Percentiles rank a stretch among this genome's conserved stretches.
Conservation (phyloP, 805 yeast genomes). For the Lipomyces japonicus region DNA sequence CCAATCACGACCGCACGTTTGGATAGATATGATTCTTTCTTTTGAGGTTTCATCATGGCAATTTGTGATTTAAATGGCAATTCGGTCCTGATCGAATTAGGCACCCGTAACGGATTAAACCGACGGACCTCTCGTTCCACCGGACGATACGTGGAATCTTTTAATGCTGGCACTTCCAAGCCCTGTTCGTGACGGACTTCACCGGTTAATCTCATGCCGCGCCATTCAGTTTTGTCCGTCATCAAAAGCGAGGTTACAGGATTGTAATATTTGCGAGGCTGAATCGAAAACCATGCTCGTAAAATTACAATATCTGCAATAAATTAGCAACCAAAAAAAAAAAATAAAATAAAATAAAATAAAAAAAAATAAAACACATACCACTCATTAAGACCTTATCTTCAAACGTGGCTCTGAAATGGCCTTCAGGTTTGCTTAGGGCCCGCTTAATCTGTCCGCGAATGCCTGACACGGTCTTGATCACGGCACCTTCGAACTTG, state of each 20-base stretch:
- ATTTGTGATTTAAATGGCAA: conserved; percentile 93
- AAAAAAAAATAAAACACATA: conserved; percentile 2
- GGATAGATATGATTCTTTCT: conserved; percentile 68
- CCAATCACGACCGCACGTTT: conserved; percentile 92
- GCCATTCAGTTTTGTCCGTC: conserved; percentile 79
- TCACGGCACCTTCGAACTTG: conserved; percentile 95
- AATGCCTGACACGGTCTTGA: conserved; percentile 94
- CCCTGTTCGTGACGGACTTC: conserved; percentile 76
- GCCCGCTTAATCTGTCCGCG: conserved; percentile 98
- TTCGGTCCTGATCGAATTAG: conserved; percentile 66
- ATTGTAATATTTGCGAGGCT: conserved; percentile 84
- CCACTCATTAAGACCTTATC: conserved; percentile 81
- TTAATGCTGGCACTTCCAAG: conserved; percentile 57
- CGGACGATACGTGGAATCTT: conserved; percentile 56
- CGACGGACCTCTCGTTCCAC: conserved; percentile 79
- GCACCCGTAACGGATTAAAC: conserved; percentile 85
- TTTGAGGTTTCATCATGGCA: conserved; percentile 70
- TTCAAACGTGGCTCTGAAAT: conserved; percentile 93
- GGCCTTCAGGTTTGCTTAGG: conserved; percentile 88
- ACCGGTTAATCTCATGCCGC: conserved; percentile 95
- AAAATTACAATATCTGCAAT: conserved; percentile 69
- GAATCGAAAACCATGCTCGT: conserved; percentile 96
- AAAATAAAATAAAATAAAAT: background rate
- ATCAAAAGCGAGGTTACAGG: conserved; percentile 90
- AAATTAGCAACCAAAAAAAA: background rate